Percentiles rank a stretch among this genome's conserved stretches.
These are phyloP conservation scores for Cucurbita ficifolia DNA, from an alignment of 306 rosid genomes.

Conservation along the genomic window DNA sequence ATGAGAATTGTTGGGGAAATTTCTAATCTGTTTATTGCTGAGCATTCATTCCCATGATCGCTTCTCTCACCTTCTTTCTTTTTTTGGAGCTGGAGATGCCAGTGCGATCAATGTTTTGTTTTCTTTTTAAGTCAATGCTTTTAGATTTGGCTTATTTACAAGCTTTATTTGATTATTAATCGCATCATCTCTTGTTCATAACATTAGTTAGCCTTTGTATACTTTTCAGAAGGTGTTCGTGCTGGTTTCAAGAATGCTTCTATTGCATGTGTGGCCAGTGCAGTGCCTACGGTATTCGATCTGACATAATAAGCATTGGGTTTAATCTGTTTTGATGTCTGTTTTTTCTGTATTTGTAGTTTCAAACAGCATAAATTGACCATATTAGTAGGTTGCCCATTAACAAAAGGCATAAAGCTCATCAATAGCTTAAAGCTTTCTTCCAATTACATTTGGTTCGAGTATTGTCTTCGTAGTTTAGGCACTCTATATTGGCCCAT, in stretches of 20 bases:
- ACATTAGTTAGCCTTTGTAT: slow-evolving; percentile 9
- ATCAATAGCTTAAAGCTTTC: not conserved
- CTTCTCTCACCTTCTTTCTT: not conserved
- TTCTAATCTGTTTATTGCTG: not conserved
- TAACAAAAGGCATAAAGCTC: not conserved
- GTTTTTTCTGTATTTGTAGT: not conserved
- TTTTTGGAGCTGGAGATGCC: too few species aligned
- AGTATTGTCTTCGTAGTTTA: not conserved
- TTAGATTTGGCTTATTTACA: not conserved
- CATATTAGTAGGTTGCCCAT: not conserved
- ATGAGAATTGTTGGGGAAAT: not conserved
- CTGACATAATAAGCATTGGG: slow-evolving; percentile 4
- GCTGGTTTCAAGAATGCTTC: slow-evolving; percentile 68
- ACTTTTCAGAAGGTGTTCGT: slow-evolving; percentile 63
- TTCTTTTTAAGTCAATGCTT: too few species aligned
- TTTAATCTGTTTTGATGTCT: not conserved
- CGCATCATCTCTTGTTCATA: not conserved
- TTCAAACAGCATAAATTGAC: not conserved
- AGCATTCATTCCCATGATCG: not conserved
- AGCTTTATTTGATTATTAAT: not conserved
- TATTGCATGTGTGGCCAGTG: slow-evolving; percentile 33
- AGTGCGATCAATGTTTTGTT: too few species aligned
- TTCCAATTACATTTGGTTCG: not conserved
- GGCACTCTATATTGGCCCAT: not conserved
- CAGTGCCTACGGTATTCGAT: slow-evolving; percentile 64